phyloP scores from a whole-genome alignment of 2,329 filamentous ascomycete species.

The Emmonsiellopsis sp. region DNA sequence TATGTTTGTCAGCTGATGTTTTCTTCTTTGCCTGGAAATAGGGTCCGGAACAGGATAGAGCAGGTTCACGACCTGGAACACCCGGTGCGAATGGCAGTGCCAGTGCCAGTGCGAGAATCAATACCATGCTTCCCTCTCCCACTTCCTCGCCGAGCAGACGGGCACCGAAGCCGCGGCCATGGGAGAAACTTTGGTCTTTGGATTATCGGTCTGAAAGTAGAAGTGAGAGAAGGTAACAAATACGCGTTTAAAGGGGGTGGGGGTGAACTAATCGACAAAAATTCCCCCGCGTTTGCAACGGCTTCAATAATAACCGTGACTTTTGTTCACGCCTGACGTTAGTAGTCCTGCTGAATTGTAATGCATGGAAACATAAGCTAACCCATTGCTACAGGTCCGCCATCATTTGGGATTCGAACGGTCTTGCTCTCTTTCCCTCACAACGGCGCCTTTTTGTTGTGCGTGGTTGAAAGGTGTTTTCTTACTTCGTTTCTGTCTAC shows the following conservation, averaged over 20 bases:
- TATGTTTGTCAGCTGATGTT: constrained; percentile 9
- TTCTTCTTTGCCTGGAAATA: constrained; percentile 5
- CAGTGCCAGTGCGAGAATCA: background rate
- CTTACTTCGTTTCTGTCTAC: no score
- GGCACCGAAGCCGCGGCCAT: constrained; percentile 22
- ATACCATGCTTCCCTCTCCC: constrained; percentile 13
- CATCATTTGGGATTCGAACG: no score
- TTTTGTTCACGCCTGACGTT: no score
- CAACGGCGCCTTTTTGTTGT: no score
- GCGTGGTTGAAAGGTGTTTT: no score
- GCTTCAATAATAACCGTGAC: no score
- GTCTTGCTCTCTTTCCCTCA: no score
- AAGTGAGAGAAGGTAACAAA: constrained; percentile 9
- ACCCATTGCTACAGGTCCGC: no score
- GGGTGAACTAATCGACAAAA: no score
- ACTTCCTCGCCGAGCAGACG: constrained; percentile 18
- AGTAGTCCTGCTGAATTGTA: no score
- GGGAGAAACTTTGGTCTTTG: constrained; percentile 35
- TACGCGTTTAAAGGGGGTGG: background rate
- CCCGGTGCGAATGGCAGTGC: constrained; percentile 6
- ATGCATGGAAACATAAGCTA: no score
- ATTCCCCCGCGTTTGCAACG: no score
- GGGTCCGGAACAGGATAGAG: constrained; percentile 3
- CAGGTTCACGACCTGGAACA: constrained; percentile 13
- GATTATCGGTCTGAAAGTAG: constrained; percentile 30